Evolutionary conservation across 1,284 basidiomycete species (phyloP), one percentile per base, ranked within the genome.

Genomic region (Trichosporon sp.): DNA sequence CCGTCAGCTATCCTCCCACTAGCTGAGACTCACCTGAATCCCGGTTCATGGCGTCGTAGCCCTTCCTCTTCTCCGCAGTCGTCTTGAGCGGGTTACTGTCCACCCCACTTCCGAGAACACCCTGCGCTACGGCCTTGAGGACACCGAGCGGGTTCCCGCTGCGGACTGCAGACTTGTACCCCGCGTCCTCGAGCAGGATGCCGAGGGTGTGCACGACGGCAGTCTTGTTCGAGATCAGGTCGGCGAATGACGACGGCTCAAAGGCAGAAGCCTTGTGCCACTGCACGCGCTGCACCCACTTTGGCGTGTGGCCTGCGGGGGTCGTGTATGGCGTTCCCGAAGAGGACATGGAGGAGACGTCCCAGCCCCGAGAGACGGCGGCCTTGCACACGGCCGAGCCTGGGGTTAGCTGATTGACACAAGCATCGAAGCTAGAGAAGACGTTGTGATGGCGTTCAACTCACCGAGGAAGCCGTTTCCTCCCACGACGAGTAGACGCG

Each of bases 141-240:
- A 94, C 81, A 4, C 87, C 88, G 11, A 87, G 76, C 31, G 91
- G 70, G 76, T 91, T 86, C 5, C 89, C 89, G 19, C 86, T 86
- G 74, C 86, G 86, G 63, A 95, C 77, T 35, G 89, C 88, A 38
- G 85, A 80, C 83, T 99, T 99, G 87, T 99, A 99, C 56, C 86
- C 87, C 4, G 86, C 86, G 76, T 90, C 89, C 82, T 97, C 94
- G 65, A 98, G 86, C 66, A 99, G 88, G 51, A 91, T 94, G 56
- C 96, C 96, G n/a, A 98, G 88, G 0, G 97, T 96, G 81, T 98
- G 94, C 46, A 98, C 94, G 31, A 97, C 92, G 2, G 92, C 94
- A 14, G 88, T 88, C 35, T 88, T 67, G 84, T 83, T 1, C 88
- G 86, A 65, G 43, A 96, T 86, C 19, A 95, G 85, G 69, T 89